Evolutionary conservation across 2,329 filamentous ascomycete species (phyloP).

Genomic region (Microsporum canis): DNA sequence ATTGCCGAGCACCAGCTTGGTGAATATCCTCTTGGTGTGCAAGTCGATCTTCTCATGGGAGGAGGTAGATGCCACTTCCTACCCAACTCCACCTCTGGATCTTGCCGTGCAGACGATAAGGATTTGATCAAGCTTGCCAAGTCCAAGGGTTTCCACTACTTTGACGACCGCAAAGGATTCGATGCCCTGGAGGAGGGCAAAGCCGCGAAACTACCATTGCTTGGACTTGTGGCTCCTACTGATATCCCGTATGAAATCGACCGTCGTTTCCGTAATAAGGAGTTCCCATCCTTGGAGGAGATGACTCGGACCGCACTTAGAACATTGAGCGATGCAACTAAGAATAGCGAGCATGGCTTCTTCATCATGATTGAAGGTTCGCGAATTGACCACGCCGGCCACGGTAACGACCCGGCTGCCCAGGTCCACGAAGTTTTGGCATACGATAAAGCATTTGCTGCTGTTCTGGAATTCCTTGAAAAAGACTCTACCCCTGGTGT

Average conservation of each 20-base stretch:
- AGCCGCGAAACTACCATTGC: slow-evolving; percentile 60
- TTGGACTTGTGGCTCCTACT: slow-evolving; percentile 70
- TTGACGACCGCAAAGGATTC: slow-evolving; percentile 61
- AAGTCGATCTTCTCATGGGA: slow-evolving; percentile 85
- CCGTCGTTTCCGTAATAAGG: slow-evolving; percentile 61
- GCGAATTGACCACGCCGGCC: slow-evolving; percentile 88
- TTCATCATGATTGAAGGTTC: slow-evolving; percentile 98
- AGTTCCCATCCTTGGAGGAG: slow-evolving; percentile 81
- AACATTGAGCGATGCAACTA: slow-evolving; percentile 68
- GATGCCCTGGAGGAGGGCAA: slow-evolving; percentile 59
- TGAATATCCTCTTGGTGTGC: slow-evolving; percentile 70
- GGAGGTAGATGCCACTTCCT: slow-evolving; percentile 90
- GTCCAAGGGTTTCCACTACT: slow-evolving; percentile 70
- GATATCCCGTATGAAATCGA: slow-evolving; percentile 95
- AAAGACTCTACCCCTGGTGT: slow-evolving; percentile 60
- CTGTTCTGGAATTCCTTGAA: slow-evolving; percentile 75
- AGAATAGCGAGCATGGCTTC: slow-evolving; percentile 79
- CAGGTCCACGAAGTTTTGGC: slow-evolving; percentile 90
- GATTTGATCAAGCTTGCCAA: slow-evolving; percentile 64
- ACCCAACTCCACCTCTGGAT: slow-evolving; percentile 65
- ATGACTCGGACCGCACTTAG: slow-evolving; percentile 77
- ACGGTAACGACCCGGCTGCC: slow-evolving; percentile 70
- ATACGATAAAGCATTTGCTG: slow-evolving; percentile 76
- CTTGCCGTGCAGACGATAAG: slow-evolving; percentile 68
- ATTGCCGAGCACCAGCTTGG: slow-evolving; percentile 91